Base-by-base conservation (phyloP, 1,284 basidiomycete genomes). In the Boletellus dicymbophilus region DNA sequence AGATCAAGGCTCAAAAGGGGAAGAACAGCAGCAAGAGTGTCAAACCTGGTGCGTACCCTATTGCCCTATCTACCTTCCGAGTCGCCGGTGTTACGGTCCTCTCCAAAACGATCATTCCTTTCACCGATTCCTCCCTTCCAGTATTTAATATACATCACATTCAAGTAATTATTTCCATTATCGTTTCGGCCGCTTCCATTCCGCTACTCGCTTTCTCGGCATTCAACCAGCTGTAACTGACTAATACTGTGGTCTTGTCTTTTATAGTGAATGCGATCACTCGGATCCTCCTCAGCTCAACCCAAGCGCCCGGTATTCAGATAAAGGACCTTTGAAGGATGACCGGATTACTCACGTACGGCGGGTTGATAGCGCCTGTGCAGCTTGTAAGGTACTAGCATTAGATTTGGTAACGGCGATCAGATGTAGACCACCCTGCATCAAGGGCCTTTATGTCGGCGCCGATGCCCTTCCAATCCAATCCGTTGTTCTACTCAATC, bases 301-400 rank as follows among this genome's bases (percentile, higher is more conserved):
- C 82, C 31, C 87, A 90, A 63, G 93, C 93, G 16, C 94, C 94
- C 20, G 88, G 89, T 18, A 92, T 96, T 65, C 82, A 80, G 56
- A 80, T 92, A 61, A 70, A 62, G 44, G 66, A 68, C 41, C 42
- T 66, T 37, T 66, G 48, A 67, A 56, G 44, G 25, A 39, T 37
- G 9, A n/a, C 33, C 21, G 20, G 36, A n/a, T 26, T 18, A 36
- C 31, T 44, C 16, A 28, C 30, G 25, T 43, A 22, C 10, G 44
- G 46, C 46, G 36, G 41, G 41, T 33, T 25, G 25, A 39, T 51
- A 47, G 37, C 52, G 58, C 55, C 50, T 26, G 56, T 63, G 61
- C 61, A 53, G 62, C 46, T 54, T 63, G 60, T n/a, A n/a, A n/a
- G n/a, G 61, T 20, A 4, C 16, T 33, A 21, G 49, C 42, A 23